Evolutionary conservation across 768 basidiomycete species (phyloP), one percentile per base, ranked within the genome.

Genomic region (Podaxis rugospora): DNA sequence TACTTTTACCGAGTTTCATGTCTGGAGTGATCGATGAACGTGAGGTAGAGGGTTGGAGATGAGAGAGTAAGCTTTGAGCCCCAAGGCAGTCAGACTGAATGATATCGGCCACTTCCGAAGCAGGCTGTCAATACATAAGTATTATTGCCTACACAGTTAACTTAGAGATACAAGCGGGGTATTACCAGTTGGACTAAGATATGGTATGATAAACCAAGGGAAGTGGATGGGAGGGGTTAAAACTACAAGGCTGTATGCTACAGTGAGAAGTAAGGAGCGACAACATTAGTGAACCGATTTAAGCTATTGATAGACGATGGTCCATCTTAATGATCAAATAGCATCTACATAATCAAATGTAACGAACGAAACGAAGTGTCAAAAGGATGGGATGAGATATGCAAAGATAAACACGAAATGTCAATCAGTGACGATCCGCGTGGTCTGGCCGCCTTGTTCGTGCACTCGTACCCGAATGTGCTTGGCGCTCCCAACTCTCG

Each of bases 401-500:
- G 18, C 54, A 47, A 28, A 25, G 44, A 32, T 18, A 13, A 9
- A 11, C n/a, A 39, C 23, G 27, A 46, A 54, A 27, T 35, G 28
- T n/a, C 32, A 28, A 23, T 62, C 35, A 62, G 51, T 62, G 61
- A 35, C 62, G 51, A 2, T 57, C 57, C 27, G 39, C 70, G 32
- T 61, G 62, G 27, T 74, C 73, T 57, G 68, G 62, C 56, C 72
- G 72, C 68, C 77, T 76, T n/a, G 51, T 39, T 40, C 77, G 73
- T 47, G 71, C 51, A 66, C 63, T 61, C 63, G 64, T 70, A 51
- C 72, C 76, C 46, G 78, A 69, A 50, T 76, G 75, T 32, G 75
- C 78, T 68, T 82, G 83, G 54, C 81, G 79, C 65, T 90, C 87
- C 90, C 90, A 92, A 21, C 69, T 57, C 18, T 70, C 68, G 46